phyloP scores from a whole-genome alignment of 192 early-diverging fungal genomes.

The Mortierella claussenii region DNA sequence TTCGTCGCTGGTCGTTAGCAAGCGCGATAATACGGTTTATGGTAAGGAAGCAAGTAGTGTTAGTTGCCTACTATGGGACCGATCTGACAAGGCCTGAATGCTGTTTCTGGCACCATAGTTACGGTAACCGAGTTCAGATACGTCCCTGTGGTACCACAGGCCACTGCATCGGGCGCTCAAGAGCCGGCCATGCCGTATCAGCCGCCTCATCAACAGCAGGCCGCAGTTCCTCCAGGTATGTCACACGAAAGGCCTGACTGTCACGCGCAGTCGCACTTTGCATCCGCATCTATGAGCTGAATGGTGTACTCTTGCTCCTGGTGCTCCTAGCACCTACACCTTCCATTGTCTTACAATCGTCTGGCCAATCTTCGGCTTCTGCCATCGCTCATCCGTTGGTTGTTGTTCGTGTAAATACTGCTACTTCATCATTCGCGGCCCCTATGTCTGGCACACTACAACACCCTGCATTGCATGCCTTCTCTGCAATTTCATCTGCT shows the following conservation, averaged over 20 bases:
- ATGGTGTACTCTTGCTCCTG: not conserved
- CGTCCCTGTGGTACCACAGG: constrained; percentile 7
- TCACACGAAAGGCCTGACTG: not conserved
- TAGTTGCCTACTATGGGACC: not conserved
- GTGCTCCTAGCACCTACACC: not conserved
- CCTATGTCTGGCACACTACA: too few species aligned
- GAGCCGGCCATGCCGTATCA: too few species aligned
- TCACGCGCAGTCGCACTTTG: too few species aligned
- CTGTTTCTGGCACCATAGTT: not conserved
- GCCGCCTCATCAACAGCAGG: too few species aligned
- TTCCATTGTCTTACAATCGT: too few species aligned
- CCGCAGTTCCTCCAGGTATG: not conserved
- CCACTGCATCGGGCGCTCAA: not conserved
- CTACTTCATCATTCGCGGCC: too few species aligned
- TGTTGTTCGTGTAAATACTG: too few species aligned
- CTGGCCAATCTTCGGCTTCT: too few species aligned
- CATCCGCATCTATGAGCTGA: not conserved
- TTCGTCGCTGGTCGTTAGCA: not conserved
- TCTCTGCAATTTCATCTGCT: not conserved
- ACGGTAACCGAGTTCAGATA: constrained; percentile 45
- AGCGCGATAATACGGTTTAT: not conserved
- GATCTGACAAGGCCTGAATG: not conserved
- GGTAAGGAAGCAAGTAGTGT: not conserved
- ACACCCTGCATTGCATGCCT: too few species aligned
- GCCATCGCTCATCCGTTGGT: too few species aligned